Evolutionary conservation across 164 flowering plant species (phyloP).

Genomic region (Macadamia integrifolia): DNA sequence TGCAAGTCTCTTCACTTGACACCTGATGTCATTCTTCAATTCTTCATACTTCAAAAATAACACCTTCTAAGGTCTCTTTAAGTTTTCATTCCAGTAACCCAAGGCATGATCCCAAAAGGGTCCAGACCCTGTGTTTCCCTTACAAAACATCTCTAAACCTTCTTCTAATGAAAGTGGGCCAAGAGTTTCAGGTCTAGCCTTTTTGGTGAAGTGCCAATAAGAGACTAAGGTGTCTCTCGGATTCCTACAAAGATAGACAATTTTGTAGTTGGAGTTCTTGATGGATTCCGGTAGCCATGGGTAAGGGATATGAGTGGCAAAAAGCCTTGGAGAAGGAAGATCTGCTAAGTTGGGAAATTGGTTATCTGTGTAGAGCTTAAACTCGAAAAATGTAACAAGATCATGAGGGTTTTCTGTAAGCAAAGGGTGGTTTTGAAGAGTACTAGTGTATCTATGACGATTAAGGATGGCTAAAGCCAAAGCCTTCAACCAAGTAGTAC

Average conservation of each 20-base stretch:
- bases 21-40: constrained; percentile 2
- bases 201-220: constrained; percentile 14
- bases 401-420: constrained; percentile 16
- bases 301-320: constrained; percentile 18
- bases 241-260: constrained; percentile 14
- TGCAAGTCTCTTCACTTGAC: constrained; percentile 14
- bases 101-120: constrained; percentile 21
- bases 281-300: constrained; percentile 8
- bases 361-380: neutral
- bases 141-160: constrained; percentile 21
- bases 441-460: constrained; percentile 2
- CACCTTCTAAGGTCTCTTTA: constrained; percentile 9
- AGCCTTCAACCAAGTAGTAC: constrained; percentile 41
- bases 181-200: neutral
- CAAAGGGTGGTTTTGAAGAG: constrained; percentile 3
- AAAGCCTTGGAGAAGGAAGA: constrained; percentile 4
- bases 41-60: constrained; percentile 18
- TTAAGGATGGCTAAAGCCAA: constrained; percentile 20
- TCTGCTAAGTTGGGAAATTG: neutral
- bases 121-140: constrained; percentile 13
- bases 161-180: constrained; percentile 6
- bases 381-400: constrained; percentile 16
- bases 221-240: constrained; percentile 24
- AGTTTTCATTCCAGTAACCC: constrained; percentile 18
- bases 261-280: neutral